Evolutionary conservation across 1,139 yeast genomes (phyloP), one percentile per base, ranked within the genome.

Genomic region (Kodamaea sp.): DNA sequence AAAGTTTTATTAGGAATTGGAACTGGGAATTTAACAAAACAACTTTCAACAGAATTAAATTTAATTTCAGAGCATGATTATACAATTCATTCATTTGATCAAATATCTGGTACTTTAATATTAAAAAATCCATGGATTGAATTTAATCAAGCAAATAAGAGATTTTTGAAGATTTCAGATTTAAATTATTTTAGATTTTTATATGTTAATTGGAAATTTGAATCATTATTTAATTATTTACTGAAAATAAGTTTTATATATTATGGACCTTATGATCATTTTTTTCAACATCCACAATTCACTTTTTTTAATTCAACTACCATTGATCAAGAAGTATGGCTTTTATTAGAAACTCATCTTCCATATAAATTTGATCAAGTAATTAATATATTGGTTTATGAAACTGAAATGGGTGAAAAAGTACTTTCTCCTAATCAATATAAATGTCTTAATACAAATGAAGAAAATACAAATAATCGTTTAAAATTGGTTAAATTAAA

Each of bases 21-120:
- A 0, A 84, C 95, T 0, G 86, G 84, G 0, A 54, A 59, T 9
- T 50, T 76, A 9, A 64, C 75, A 15, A 50, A 50, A n/a, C 58
- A 56, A 25, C 67, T 75, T 27, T 58, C 73, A 2, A 41, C 47
- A 1, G 58, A 63, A 8, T 53, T 65, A 24, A 67, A 69, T 1
- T 58, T 85, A 27, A 66, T 78, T 2, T 63, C 81, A 2, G 70
- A 75, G 31, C 96, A 88, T 59, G 96, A 87, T 57, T 88, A 87
- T 53, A 73, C 85, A 4, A 47, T 63, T 7, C 46, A 54, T n/a
- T 43, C 48, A 4, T 46, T 45, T 11, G 55, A 57, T 11, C 8
- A 31, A 6, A 25, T 35, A 15, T 1, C 54, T 48, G 40, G 35
- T 3, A 33, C 48, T 2, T 41, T 76, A 2, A 47, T 54, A 0